Evolutionary conservation across 192 early-diverging fungal species (phyloP).

Genomic region (Anaeromyces robustus): DNA sequence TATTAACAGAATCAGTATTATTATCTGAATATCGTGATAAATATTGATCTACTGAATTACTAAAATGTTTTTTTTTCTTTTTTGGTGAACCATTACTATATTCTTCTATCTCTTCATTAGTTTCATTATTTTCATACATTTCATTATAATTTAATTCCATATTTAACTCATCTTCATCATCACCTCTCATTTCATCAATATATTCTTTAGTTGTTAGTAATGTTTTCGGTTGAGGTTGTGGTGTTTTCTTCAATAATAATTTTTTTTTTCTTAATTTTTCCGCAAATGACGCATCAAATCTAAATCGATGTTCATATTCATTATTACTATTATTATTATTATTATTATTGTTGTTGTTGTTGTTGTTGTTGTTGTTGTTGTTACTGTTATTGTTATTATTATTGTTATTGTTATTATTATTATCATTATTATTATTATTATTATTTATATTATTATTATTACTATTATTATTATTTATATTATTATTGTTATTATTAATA

Average conservation of each 20-base stretch:
- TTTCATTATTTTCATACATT: not conserved
- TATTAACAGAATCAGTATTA: not conserved
- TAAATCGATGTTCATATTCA: not conserved
- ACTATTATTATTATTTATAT: too few relatives aligned
- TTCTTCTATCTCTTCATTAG: not conserved
- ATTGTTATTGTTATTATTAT: not conserved
- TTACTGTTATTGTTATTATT: not conserved
- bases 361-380: not conserved
- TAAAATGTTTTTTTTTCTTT: not conserved
- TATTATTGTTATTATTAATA: too few relatives aligned
- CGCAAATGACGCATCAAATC: not conserved
- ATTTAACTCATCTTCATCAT: not conserved
- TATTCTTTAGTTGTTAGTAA: not conserved
- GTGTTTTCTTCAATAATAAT: not conserved
- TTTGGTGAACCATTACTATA: not conserved
- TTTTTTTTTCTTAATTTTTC: not conserved
- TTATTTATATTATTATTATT: too few relatives aligned
- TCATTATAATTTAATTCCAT: not conserved
- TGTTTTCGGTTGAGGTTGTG: not conserved
- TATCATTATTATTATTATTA: too few relatives aligned
- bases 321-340: not conserved
- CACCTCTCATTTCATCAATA: not conserved
- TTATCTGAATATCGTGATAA: not conserved
- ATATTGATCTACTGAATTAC: not conserved
- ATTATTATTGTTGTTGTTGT: not conserved